A percentile compares a stretch with the other conserved stretches of the same genome.
These are phyloP conservation scores for Alternaria conjuncta DNA, from an alignment of 2,329 filamentous ascomycete genomes.

Conservation along the genomic window DNA sequence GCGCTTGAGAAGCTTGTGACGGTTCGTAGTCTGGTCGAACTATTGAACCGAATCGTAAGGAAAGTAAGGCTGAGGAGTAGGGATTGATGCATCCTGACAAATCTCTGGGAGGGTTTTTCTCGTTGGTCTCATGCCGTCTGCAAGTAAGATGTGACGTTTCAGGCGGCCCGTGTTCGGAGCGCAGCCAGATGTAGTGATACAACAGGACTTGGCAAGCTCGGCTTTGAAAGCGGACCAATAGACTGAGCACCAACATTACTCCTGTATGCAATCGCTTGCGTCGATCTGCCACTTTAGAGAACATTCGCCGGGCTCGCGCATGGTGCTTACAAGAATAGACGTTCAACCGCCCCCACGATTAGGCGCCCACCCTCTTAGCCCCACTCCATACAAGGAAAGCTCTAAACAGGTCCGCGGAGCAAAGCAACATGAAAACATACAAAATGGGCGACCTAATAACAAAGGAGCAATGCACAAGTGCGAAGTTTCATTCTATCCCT, in stretches of 20 bases:
- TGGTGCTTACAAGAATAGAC: not conserved
- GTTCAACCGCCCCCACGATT: not conserved
- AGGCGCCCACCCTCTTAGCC: not conserved
- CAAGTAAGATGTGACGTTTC: not conserved
- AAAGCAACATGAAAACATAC: no score
- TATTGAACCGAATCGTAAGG: not conserved
- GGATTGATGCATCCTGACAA: not conserved
- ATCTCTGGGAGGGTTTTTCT: not conserved
- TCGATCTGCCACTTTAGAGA: accelerated
- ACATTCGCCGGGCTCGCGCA: not conserved
- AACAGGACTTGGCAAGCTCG: not conserved
- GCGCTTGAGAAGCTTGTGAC: not conserved
- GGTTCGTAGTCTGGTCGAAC: not conserved
- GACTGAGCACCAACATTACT: not conserved
- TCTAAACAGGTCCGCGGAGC: no score
- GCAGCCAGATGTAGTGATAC: not conserved
- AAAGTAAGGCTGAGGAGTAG: not conserved
- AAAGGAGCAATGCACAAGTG: no score
- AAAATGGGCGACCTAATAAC: no score
- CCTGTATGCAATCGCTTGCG: not conserved
- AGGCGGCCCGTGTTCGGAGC: not conserved
- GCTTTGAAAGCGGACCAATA: not conserved
- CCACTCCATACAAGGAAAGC: no score
- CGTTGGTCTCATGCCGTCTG: not conserved
- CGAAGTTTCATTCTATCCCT: no score